Evolutionary conservation across 1,284 basidiomycete genomes (phyloP).

Genomic region (Boletellus deceptivus): DNA sequence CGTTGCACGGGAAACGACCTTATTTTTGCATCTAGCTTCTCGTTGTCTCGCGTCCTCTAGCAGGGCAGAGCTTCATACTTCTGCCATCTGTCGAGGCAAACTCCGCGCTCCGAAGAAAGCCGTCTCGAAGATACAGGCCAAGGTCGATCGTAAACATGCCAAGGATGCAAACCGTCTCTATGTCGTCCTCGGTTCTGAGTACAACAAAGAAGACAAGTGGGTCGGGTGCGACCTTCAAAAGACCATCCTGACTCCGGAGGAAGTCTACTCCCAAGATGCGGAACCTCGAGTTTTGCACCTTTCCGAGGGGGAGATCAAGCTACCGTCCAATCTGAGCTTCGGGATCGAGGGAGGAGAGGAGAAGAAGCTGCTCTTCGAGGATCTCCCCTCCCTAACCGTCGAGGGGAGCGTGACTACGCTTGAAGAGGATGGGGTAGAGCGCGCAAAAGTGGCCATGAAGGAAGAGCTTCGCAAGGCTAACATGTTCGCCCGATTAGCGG

Average conservation of each 20-base stretch:
- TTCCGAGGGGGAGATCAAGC: slow-evolving; percentile 35
- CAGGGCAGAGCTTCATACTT: slow-evolving; percentile 53
- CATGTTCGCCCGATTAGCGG: slow-evolving; percentile 69
- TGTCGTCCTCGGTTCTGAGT: slow-evolving; percentile 68
- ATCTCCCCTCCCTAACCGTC: slow-evolving; percentile 51
- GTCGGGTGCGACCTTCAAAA: slow-evolving; percentile 58
- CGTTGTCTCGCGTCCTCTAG: slow-evolving; percentile 45
- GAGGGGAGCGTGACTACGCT: slow-evolving; percentile 25
- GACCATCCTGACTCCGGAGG: slow-evolving; percentile 55
- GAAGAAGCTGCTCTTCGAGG: slow-evolving; percentile 56
- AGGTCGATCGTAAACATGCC: slow-evolving; percentile 42
- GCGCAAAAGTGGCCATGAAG: slow-evolving; percentile 23
- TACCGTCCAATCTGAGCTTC: slow-evolving; percentile 56
- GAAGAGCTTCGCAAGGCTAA: slow-evolving; percentile 61
- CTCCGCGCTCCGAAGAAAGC: slow-evolving; percentile 41
- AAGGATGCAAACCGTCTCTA: slow-evolving; percentile 55
- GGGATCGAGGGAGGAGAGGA: slow-evolving; percentile 57
- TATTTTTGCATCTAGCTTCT: slow-evolving; percentile 34
- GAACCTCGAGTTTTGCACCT: slow-evolving; percentile 15
- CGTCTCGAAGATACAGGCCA: slow-evolving; percentile 52
- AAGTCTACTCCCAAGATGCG: slow-evolving; percentile 36
- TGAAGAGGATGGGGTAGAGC: slow-evolving; percentile 18
- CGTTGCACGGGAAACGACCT: background rate
- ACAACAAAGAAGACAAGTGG: slow-evolving; percentile 66
- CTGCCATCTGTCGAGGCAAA: slow-evolving; percentile 40